Evolutionary conservation across 306 rosid genomes (phyloP).

Genomic region (Luffa acutangula): DNA sequence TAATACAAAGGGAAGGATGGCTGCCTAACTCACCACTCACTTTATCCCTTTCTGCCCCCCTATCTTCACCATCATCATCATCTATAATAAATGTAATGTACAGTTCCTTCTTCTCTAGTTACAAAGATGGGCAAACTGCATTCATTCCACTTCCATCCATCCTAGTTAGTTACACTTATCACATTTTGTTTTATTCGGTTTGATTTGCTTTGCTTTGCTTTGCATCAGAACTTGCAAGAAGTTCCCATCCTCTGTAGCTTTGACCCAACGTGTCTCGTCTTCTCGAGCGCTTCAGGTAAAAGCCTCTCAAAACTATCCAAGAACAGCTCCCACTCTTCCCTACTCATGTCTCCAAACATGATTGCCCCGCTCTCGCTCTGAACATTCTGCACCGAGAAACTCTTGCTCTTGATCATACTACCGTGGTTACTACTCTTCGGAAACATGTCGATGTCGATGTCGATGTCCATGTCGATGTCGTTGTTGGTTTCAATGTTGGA

Average conservation of each 20-base stretch:
- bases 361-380: conserved; percentile 27
- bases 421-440: neutral
- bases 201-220: neutral
- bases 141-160: neutral
- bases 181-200: neutral
- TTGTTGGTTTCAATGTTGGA: neutral
- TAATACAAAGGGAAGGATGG: conserved; percentile 45
- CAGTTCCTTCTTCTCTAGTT: conserved; percentile 15
- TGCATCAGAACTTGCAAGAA: conserved; percentile 29
- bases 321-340: conserved; percentile 55
- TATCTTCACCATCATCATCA: neutral
- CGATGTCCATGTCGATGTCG: neutral
- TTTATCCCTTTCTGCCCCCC: conserved; percentile 31
- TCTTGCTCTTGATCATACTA: conserved; percentile 18
- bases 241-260: conserved; percentile 37
- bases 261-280: conserved; percentile 26
- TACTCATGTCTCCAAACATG: conserved; percentile 56
- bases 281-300: conserved; percentile 31
- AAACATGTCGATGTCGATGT: neutral
- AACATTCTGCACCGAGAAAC: conserved; percentile 22
- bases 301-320: conserved; percentile 43
- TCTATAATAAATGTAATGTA: conserved; percentile 29
- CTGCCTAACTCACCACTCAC: conserved; percentile 38
- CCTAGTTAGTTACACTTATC: no score
- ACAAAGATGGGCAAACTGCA: conserved; percentile 6